Base-by-base conservation (phyloP, 2,329 filamentous ascomycete species). In the Sporothrix globosa region DNA sequence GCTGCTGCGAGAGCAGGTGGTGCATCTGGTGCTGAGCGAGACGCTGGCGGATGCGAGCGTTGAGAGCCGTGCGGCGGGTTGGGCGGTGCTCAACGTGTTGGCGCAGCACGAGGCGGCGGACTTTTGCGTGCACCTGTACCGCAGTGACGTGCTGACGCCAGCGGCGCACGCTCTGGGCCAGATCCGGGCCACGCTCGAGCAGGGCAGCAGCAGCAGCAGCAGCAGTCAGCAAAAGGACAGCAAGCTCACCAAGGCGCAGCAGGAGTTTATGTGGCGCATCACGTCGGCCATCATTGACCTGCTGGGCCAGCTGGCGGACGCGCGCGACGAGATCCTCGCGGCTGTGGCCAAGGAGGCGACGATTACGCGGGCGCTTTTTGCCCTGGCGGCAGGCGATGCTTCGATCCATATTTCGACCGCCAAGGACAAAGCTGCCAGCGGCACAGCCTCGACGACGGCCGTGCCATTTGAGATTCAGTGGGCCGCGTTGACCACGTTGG, bases 31-130 rank as follows among this genome's bases (percentile, higher is more conserved):
- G 56, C 83, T 91, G 72, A 87, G 84, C 44, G 86, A 90, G 80
- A 90, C 87, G 41, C 79, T 91, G 70, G 88, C 87, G 30, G 89
- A 91, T 76, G 80, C 84, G 50, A 87, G 83, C 70, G 81, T 90
- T 68, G 88, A 91, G 78, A 88, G 87, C 74, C 83, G 87, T 63
- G 86, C 88, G 56, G 87, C 88, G 24, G 89, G 88, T n/a, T 91
- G 89, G 89, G 85, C 86, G 14, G 89, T 91, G 73, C 80, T 91
- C 68, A 83, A 85, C 73, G 84, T 87, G 54, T 81, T 91, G 68
- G 86, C 85, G 2, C 81, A 86, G 73, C 86, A 90, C 75, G 89
- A 91, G 77, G 88, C 90, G 74, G 81, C 85, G 14, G 89, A 90
- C 75, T 91, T 91, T 71, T 89, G 87, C 73, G 81, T 91, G 24